Conservation (phyloP, 2,329 filamentous ascomycete species). For the Epichloe bromicola region DNA sequence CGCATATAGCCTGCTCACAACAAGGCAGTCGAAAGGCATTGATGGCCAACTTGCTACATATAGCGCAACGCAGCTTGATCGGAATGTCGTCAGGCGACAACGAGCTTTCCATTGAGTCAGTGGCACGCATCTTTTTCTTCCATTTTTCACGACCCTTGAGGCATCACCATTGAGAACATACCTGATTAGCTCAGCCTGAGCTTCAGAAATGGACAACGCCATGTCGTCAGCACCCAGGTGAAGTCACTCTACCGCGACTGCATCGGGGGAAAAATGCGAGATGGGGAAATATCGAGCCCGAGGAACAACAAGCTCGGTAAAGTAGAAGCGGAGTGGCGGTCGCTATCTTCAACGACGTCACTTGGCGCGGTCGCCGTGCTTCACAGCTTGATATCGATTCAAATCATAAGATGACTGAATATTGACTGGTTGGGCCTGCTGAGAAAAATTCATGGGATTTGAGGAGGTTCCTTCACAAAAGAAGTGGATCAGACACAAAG, state of each 20-base stretch:
- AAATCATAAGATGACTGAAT: slow-evolving; percentile 5
- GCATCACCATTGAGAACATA: slow-evolving; percentile 17
- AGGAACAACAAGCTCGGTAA: neutral
- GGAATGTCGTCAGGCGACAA: slow-evolving; percentile 75
- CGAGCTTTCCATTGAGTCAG: slow-evolving; percentile 38
- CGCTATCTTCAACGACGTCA: neutral
- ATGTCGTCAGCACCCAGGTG: slow-evolving; percentile 15
- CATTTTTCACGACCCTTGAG: neutral
- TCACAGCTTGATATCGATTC: neutral
- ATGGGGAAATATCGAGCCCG: neutral
- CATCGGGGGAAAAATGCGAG: slow-evolving; percentile 6
- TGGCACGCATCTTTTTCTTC: slow-evolving; percentile 4
- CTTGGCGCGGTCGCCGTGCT: slow-evolving; percentile 1
- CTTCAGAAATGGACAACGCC: slow-evolving; percentile 29
- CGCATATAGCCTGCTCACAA: slow-evolving; percentile 91
- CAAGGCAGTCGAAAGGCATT: slow-evolving; percentile 88
- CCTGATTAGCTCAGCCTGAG: slow-evolving; percentile 47
- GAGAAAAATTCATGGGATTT: slow-evolving; percentile 6
- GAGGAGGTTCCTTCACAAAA: slow-evolving; percentile 8
- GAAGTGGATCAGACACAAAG: slow-evolving; percentile 9
- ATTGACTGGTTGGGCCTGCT: neutral
- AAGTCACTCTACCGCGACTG: slow-evolving; percentile 4
- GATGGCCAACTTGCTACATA: slow-evolving; percentile 80
- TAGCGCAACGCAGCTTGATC: slow-evolving; percentile 90
- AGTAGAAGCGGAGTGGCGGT: neutral